A percentile compares a stretch with the other conserved stretches of the same genome.
These are phyloP conservation scores for Cystoderma amianthinum DNA, from an alignment of 768 basidiomycete species.

Conservation along the genomic window DNA sequence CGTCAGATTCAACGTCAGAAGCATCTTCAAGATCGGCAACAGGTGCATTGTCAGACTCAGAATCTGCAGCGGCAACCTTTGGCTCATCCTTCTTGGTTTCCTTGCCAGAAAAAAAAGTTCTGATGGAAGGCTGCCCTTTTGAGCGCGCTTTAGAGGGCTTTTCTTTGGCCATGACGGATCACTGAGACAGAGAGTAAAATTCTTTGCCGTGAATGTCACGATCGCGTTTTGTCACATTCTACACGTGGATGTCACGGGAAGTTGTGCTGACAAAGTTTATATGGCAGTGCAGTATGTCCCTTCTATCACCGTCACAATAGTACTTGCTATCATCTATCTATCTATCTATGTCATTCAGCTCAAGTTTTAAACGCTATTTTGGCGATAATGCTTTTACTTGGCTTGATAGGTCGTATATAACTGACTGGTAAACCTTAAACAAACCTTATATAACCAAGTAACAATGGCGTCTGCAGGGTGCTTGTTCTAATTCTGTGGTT, in stretches of 20 bases:
- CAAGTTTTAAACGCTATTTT: slow-evolving; percentile 19
- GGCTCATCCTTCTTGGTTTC: slow-evolving; percentile 22
- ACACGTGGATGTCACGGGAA: background rate
- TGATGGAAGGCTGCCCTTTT: slow-evolving; percentile 47
- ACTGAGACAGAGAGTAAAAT: too few species aligned
- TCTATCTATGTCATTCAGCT: slow-evolving; percentile 3
- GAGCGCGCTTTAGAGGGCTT: slow-evolving; percentile 26
- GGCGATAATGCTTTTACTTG: slow-evolving; percentile 31
- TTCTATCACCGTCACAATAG: too few species aligned
- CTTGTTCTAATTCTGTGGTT: slow-evolving; percentile 34
- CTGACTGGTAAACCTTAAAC: slow-evolving; percentile 42
- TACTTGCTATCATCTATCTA: too few species aligned
- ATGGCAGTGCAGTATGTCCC: too few species aligned
- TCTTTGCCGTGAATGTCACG: too few species aligned
- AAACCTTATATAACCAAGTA: background rate
- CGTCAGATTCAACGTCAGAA: slow-evolving; percentile 17
- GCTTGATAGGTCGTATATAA: slow-evolving; percentile 37
- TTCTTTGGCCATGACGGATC: slow-evolving; percentile 44
- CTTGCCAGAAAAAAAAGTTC: slow-evolving; percentile 43
- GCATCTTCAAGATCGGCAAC: slow-evolving; percentile 21
- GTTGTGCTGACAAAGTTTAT: too few species aligned
- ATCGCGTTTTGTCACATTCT: too few species aligned
- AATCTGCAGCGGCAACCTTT: slow-evolving; percentile 22
- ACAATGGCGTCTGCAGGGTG: slow-evolving; percentile 15
- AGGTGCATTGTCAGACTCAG: slow-evolving; percentile 8